Conservation (phyloP, 169 alveolate genomes). For the Plasmodium sp. region DNA sequence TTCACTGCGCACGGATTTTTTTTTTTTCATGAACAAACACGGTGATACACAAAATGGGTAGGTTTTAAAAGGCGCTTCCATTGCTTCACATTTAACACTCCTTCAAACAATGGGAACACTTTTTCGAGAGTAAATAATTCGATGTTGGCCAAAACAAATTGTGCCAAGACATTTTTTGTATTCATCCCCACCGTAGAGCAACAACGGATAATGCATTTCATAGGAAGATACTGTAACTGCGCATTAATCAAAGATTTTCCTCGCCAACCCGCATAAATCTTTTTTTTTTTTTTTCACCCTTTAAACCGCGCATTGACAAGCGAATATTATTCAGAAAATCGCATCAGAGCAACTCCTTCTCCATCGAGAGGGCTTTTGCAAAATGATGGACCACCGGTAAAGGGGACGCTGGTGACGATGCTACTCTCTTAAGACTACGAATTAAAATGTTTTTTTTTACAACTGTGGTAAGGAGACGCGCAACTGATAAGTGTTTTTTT, state of each 20-base stretch:
- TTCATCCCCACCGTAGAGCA: background rate
- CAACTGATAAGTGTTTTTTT: background rate
- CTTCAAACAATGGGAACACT: background rate
- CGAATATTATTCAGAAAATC: background rate
- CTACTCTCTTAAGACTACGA: background rate
- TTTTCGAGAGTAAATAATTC: background rate
- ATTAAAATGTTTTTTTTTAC: constrained; percentile 20
- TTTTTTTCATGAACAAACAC: background rate
- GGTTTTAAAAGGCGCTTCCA: background rate
- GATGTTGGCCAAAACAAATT: background rate
- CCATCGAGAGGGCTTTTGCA: background rate
- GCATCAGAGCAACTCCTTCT: background rate
- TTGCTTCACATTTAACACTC: background rate
- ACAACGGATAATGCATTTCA: background rate
- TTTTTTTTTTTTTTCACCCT: background rate
- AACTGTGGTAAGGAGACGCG: constrained; percentile 7
- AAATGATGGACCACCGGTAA: background rate
- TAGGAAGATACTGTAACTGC: background rate
- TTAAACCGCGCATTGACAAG: background rate
- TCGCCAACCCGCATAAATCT: background rate
- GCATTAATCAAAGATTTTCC: background rate
- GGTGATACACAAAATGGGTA: background rate
- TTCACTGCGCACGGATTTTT: background rate
- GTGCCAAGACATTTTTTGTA: background rate
- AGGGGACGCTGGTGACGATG: background rate